These are phyloP conservation scores for Nothopassalora personata DNA, from an alignment of 2,329 filamentous ascomycete species.

Conservation along the genomic window DNA sequence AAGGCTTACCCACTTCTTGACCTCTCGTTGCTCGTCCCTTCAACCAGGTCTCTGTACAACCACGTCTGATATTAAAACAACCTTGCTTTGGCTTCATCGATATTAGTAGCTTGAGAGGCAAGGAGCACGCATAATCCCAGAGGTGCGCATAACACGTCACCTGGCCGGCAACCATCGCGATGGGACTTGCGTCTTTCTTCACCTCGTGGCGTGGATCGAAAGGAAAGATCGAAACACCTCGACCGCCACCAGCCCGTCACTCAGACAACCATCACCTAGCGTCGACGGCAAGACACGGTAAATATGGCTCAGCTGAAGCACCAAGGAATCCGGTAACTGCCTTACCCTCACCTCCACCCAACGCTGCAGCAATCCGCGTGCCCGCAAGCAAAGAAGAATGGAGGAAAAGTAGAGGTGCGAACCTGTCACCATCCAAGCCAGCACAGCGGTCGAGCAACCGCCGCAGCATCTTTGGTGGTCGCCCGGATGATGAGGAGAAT, in stretches of 20 bases:
- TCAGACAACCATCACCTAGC: neutral
- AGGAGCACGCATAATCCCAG: too few relatives aligned
- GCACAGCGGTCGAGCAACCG: constrained; percentile 14
- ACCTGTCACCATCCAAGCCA: constrained; percentile 11
- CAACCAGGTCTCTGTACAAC: neutral
- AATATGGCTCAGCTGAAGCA: neutral
- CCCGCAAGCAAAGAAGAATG: neutral
- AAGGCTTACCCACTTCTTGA: neutral
- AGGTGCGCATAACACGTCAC: neutral
- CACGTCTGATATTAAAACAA: too few relatives aligned
- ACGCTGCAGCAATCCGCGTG: neutral
- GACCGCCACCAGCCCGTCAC: neutral
- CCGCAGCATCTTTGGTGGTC: constrained; percentile 26
- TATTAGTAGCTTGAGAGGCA: too few relatives aligned
- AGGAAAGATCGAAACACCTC: neutral
- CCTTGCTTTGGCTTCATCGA: too few relatives aligned
- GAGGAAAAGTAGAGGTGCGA: constrained; percentile 9
- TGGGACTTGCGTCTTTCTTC: constrained; percentile 8
- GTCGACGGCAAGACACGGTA: neutral
- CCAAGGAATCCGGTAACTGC: neutral
- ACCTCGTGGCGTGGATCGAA: neutral
- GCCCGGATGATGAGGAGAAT: constrained; percentile 16
- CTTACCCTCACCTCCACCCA: neutral
- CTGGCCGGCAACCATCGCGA: neutral
- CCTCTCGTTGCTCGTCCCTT: neutral